Evolutionary conservation across 176 grass and related monocot species (phyloP).

Genomic region (Rhipidocladum racemiflorum): DNA sequence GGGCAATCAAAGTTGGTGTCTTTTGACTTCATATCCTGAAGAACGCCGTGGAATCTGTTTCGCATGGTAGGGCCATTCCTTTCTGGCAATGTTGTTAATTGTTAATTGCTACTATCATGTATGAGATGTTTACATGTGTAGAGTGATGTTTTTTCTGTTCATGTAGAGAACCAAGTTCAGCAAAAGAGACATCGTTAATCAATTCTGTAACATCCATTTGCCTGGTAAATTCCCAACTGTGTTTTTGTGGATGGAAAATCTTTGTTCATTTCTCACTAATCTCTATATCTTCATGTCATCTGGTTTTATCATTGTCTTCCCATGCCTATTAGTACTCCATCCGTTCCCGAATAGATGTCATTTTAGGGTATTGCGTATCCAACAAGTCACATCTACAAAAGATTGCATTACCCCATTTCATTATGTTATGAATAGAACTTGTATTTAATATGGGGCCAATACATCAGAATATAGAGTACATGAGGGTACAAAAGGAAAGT

Average conservation of each 20-base stretch:
- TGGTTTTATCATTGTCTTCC: not conserved
- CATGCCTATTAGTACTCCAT: not conserved
- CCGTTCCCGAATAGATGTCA: too few relatives aligned
- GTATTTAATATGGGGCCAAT: too few relatives aligned
- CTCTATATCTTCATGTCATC: not conserved
- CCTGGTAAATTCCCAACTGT: conserved; percentile 18
- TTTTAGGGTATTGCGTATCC: too few relatives aligned
- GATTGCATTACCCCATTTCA: too few relatives aligned
- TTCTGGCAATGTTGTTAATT: not conserved
- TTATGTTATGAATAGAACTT: too few relatives aligned
- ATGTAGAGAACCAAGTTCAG: not conserved
- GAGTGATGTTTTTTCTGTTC: not conserved
- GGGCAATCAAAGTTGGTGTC: not conserved
- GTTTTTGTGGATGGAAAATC: not conserved
- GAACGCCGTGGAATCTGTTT: not conserved
- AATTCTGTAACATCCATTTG: not conserved
- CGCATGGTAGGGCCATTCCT: not conserved
- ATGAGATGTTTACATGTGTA: not conserved
- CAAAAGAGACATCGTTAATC: not conserved
- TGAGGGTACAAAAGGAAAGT: too few relatives aligned
- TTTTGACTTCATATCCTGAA: not conserved
- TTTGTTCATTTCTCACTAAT: not conserved
- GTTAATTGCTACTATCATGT: not conserved
- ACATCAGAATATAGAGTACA: too few relatives aligned
- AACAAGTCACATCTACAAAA: too few relatives aligned